A percentile compares a stretch with the other conserved stretches of the same genome.
Evolutionary conservation across 768 basidiomycete species (phyloP).

Genomic region (Leccinum incarnatum): DNA sequence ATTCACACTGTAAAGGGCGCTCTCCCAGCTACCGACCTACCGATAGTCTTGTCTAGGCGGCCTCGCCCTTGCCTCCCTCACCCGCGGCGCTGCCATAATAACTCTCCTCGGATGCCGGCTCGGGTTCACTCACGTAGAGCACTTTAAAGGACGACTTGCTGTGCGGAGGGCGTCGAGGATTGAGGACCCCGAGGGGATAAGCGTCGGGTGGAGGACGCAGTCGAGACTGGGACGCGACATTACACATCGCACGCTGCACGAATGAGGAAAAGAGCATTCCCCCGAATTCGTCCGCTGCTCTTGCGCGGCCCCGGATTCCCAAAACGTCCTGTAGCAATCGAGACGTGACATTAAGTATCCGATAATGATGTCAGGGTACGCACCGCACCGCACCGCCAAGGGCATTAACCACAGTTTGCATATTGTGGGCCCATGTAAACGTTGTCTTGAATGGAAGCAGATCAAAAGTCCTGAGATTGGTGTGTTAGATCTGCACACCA

Average conservation of each 20-base stretch:
- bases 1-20: conserved; percentile 1
- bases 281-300: not conserved
- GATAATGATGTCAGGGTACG: not conserved
- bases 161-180: conserved; percentile 33
- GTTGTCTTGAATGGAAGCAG: too few relatives aligned
- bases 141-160: conserved; percentile 28
- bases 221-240: too few relatives aligned
- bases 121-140: conserved; percentile 24
- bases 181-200: conserved; percentile 36
- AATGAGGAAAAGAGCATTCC: not conserved
- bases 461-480: too few relatives aligned
- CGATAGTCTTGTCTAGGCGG: too few relatives aligned
- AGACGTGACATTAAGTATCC: too few relatives aligned
- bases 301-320: not conserved
- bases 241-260: not conserved
- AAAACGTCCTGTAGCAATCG: not conserved
- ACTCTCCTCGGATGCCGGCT: conserved; percentile 22
- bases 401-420: too few relatives aligned
- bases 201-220: conserved; percentile 18
- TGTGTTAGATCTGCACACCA: too few relatives aligned
- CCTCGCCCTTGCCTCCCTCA: not conserved
- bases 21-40: not conserved
- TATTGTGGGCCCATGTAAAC: too few relatives aligned
- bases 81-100: conserved; percentile 9
- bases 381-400: not conserved